A percentile compares a stretch with the other conserved stretches of the same genome.
phyloP scores from a whole-genome alignment of 495 filamentous ascomycete genomes.

The Lindgomyces ingoldianus region DNA sequence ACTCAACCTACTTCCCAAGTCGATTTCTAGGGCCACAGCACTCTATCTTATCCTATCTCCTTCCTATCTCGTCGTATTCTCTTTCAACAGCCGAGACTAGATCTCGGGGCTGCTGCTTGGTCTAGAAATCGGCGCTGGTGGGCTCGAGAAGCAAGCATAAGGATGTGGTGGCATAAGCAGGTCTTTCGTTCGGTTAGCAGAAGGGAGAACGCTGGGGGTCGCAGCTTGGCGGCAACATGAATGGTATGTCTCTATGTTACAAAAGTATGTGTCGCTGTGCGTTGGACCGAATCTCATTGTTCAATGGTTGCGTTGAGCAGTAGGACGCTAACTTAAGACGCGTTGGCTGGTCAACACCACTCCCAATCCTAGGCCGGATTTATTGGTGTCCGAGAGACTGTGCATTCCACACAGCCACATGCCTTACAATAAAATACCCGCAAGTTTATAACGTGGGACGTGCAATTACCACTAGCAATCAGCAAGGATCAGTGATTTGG shows the following conservation, averaged over 20 bases:
- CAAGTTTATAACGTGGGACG: neutral
- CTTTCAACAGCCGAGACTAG: neutral
- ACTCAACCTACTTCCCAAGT: neutral
- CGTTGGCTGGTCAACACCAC: neutral
- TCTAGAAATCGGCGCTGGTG: neutral
- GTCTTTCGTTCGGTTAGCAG: neutral
- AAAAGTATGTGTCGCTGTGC: neutral
- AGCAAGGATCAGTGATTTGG: neutral
- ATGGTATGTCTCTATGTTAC: conserved; percentile 1
- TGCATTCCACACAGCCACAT: neutral
- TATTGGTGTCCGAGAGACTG: neutral
- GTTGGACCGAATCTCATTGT: conserved; percentile 2
- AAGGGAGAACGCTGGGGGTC: neutral
- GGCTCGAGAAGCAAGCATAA: no score
- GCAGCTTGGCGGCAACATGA: neutral
- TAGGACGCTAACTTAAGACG: neutral
- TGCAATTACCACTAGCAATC: neutral
- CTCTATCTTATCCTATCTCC: neutral
- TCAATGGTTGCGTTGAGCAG: neutral
- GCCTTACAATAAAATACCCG: neutral
- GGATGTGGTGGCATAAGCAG: neutral
- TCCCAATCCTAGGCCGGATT: neutral
- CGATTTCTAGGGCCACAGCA: neutral
- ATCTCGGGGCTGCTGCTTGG: neutral
- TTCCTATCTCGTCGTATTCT: neutral